These are phyloP conservation scores for Mycogone perniciosa DNA, from an alignment of 2,329 filamentous ascomycete genomes.

Conservation along the genomic window DNA sequence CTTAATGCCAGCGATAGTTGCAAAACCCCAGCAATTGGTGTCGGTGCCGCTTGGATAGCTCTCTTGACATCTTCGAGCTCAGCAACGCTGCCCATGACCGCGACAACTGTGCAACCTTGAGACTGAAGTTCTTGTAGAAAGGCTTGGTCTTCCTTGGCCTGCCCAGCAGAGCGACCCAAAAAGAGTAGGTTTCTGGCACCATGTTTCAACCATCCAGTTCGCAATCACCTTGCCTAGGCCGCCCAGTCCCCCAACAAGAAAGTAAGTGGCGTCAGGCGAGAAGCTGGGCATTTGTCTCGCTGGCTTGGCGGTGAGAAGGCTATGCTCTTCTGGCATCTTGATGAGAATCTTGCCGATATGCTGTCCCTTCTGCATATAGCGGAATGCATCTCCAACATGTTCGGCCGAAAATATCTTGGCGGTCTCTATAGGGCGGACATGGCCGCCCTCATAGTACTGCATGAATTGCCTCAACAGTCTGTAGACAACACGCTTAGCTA, in stretches of 20 bases:
- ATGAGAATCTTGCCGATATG: slow-evolving; percentile 31
- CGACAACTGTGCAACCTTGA: slow-evolving; percentile 3
- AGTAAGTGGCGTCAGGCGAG: slow-evolving; percentile 15
- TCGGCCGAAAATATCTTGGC: slow-evolving; percentile 14
- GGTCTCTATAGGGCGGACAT: slow-evolving; percentile 8
- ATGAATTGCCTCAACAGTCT: not conserved
- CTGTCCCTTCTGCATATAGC: slow-evolving; percentile 16
- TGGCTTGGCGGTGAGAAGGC: not conserved
- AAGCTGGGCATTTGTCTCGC: not conserved
- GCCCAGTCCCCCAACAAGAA: slow-evolving; percentile 28
- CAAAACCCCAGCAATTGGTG: slow-evolving; percentile 29
- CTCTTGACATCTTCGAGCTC: slow-evolving; percentile 6
- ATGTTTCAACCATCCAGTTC: slow-evolving; percentile 25
- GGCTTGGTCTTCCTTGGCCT: not conserved
- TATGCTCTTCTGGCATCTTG: slow-evolving; percentile 14
- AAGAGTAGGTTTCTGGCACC: slow-evolving; percentile 19
- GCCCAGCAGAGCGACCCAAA: slow-evolving; percentile 10
- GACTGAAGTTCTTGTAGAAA: slow-evolving; percentile 9
- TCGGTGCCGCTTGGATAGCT: slow-evolving; percentile 17
- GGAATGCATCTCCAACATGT: slow-evolving; percentile 14
- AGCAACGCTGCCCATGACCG: slow-evolving; percentile 6
- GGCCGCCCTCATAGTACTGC: not conserved
- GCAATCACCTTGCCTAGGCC: slow-evolving; percentile 24
- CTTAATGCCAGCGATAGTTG: slow-evolving; percentile 30
- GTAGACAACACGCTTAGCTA: no score